A percentile compares a stretch with the other conserved stretches of the same genome.
Evolutionary conservation across 495 filamentous ascomycete species (phyloP).

Genomic region (Elasticomyces elasticus): DNA sequence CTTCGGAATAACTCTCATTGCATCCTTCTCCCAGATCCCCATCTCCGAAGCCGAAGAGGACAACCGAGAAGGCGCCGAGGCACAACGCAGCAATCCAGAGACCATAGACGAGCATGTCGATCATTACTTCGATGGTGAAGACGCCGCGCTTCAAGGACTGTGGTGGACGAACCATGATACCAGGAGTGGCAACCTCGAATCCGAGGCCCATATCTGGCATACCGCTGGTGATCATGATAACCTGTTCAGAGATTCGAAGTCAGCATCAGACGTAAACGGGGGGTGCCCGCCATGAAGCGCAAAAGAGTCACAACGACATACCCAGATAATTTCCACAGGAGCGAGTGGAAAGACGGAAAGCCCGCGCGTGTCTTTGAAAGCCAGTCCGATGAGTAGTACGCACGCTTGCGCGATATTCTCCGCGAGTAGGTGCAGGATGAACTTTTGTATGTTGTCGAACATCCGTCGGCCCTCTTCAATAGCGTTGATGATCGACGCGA

Average conservation of each 20-base stretch:
- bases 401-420: conserved; percentile 69
- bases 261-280: too few species aligned
- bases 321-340: conserved; percentile 67
- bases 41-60: conserved; percentile 55
- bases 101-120: conserved; percentile 68
- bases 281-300: too few species aligned
- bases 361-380: conserved; percentile 53
- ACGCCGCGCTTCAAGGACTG: conserved; percentile 56
- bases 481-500: conserved; percentile 77
- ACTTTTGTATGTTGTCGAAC: too few species aligned
- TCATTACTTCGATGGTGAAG: conserved; percentile 58
- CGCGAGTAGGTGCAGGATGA: too few species aligned
- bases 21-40: conserved; percentile 55
- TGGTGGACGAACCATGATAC: conserved; percentile 63
- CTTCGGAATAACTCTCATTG: conserved; percentile 47
- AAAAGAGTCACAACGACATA: too few species aligned
- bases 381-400: conserved; percentile 61
- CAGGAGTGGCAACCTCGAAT: conserved; percentile 53
- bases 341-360: conserved; percentile 67
- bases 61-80: conserved; percentile 56
- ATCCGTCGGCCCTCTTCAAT: too few species aligned
- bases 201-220: conserved; percentile 68
- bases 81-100: conserved; percentile 57
- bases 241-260: too few species aligned
- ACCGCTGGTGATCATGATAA: conserved; percentile 65